Base-by-base conservation (phyloP, 2,329 filamentous ascomycete genomes). In the Ophiosphaerella korrae region DNA sequence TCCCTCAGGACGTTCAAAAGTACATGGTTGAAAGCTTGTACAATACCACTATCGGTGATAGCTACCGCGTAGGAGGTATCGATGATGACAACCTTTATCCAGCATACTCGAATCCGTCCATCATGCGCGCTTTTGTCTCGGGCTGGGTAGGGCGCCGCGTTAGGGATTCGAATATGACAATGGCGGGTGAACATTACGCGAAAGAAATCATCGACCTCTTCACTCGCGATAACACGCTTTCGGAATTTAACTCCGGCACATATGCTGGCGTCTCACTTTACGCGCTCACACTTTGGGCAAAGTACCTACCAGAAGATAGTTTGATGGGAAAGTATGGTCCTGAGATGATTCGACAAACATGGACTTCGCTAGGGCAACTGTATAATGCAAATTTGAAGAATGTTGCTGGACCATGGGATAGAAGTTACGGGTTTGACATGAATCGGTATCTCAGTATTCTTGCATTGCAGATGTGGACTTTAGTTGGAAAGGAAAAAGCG, bases 321-420 rank as follows among this genome's bases (percentile, higher is more conserved):
- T 60, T 84, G 24, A 83, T 87, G 78, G 72, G 76, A 9, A 67
- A 78, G 44, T 76, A 82, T 45, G 83, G 78, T 0, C 73, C 76
- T 0, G 70, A 73, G 4, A 84, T 86, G 77, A 75, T 86, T 14
- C 54, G 68, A 4, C 64, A 78, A 12, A 84, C 80, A 0, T 87
- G 83, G 84, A 71, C 77, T 4, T 74, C 77, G 3, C 74, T 83
- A 1, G 75, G 76, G 0, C 58, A 78, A 39, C 75, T 87, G 1
- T 87, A 83, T 75, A 82, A 86, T 45, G 79, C 84, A 1, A 76
- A 78, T 2, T 67, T 87, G 70, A 81, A 78, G 56, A 87, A 87
- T 53, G 77, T 86, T 41, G 84, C 84, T 2, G 85, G 84, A 0
- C 85, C 85, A 0, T 87, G 84, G 84, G 85, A 87, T 65, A 79